Conservation (phyloP, 495 filamentous ascomycete species). For the Neurospora terricola region DNA sequence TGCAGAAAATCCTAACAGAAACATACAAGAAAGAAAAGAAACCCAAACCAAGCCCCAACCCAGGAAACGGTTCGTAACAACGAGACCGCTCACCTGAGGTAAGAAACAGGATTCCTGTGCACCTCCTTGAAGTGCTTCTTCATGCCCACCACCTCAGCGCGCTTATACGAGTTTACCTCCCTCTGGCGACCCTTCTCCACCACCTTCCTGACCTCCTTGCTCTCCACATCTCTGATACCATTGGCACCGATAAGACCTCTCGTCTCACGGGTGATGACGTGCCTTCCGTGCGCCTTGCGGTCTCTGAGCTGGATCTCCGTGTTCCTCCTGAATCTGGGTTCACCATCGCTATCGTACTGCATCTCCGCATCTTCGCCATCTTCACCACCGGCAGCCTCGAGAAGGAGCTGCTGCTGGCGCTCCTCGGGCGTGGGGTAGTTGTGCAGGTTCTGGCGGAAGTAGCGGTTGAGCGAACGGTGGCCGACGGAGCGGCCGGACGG, state of each 20-base stretch:
- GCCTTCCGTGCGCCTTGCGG: slow-evolving; percentile 11
- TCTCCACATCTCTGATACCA: slow-evolving; percentile 7
- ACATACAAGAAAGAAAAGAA: background rate
- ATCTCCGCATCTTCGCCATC: slow-evolving; percentile 16
- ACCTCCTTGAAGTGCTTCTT: slow-evolving; percentile 22
- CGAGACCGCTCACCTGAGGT: slow-evolving; percentile 10
- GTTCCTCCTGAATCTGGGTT: background rate
- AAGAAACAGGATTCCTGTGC: slow-evolving; percentile 19
- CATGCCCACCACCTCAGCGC: slow-evolving; percentile 6
- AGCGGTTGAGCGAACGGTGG: slow-evolving; percentile 73
- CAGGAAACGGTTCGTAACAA: background rate
- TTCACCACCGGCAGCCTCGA: slow-evolving; percentile 32
- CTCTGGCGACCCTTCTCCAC: slow-evolving; percentile 17
- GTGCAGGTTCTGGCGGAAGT: slow-evolving; percentile 89
- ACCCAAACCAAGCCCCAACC: background rate
- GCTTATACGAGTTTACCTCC: slow-evolving; percentile 16
- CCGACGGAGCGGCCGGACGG: slow-evolving; percentile 84
- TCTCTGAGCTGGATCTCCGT: background rate
- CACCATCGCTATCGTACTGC: slow-evolving; percentile 18
- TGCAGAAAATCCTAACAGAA: background rate
- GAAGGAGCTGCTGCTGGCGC: slow-evolving; percentile 45
- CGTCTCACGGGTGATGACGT: slow-evolving; percentile 16
- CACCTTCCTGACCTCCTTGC: slow-evolving; percentile 6
- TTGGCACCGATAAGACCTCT: slow-evolving; percentile 13
- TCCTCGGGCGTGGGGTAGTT: slow-evolving; percentile 65